These are phyloP conservation scores for Volvariella surrecta DNA, from an alignment of 1,284 basidiomycete species.

Conservation along the genomic window DNA sequence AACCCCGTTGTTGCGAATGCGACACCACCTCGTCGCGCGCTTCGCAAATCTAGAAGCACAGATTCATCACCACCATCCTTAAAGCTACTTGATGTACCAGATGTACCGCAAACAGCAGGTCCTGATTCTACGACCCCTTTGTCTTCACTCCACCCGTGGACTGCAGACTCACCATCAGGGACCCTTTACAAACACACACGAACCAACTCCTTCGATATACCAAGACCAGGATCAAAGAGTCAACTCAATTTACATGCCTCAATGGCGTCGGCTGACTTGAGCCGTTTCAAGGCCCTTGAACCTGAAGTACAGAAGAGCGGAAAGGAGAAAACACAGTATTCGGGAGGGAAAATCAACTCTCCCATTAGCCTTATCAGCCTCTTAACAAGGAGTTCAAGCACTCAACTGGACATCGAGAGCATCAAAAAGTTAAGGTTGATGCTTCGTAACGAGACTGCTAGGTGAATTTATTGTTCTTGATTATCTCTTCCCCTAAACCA, in stretches of 20 bases:
- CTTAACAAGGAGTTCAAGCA: conserved; percentile 57
- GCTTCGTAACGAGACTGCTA: conserved; percentile 80
- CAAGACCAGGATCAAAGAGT: conserved; percentile 36
- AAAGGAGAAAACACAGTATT: conserved; percentile 33
- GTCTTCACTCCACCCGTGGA: conserved; percentile 29
- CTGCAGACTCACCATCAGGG: conserved; percentile 25
- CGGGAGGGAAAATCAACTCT: conserved; percentile 44
- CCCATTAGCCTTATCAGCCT: conserved; percentile 59
- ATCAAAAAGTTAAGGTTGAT: conserved; percentile 74
- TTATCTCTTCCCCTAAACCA: too few relatives aligned
- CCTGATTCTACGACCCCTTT: conserved; percentile 22
- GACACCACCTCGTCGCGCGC: conserved; percentile 22
- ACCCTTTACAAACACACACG: conserved; percentile 35
- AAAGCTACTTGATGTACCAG: conserved; percentile 25
- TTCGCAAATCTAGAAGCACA: conserved; percentile 63
- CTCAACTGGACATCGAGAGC: conserved; percentile 60
- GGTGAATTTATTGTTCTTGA: conserved; percentile 30
- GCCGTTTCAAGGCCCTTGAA: conserved; percentile 18
- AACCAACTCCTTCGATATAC: conserved; percentile 45
- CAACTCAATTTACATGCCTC: conserved; percentile 35
- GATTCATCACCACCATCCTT: conserved; percentile 42
- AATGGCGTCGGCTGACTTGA: conserved; percentile 32
- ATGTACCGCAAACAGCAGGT: conserved; percentile 27
- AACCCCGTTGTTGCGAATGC: background rate
- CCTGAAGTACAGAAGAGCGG: conserved; percentile 18